phyloP scores from a whole-genome alignment of 805 yeast species.

The Suhomyces kilbournensis region DNA sequence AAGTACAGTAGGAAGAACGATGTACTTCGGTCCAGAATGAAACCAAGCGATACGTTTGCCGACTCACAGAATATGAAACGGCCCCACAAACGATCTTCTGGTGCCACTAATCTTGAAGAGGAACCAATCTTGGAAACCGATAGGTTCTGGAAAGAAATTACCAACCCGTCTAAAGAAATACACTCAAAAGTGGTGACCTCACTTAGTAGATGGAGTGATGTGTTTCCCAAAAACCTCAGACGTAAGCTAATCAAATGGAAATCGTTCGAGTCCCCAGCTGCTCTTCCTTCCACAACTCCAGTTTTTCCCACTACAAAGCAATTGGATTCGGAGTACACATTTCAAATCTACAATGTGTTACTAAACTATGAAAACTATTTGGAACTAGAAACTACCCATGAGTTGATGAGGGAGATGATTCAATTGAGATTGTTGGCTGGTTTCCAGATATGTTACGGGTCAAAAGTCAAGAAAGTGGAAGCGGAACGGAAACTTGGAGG shows the following conservation, averaged over 20 bases:
- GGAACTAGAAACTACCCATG: slow-evolving; percentile 49
- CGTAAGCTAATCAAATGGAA: slow-evolving; percentile 83
- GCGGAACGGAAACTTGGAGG: slow-evolving; percentile 52
- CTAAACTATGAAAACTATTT: slow-evolving; percentile 51
- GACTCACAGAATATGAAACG: not conserved
- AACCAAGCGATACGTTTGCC: not conserved
- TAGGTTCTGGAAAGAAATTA: slow-evolving; percentile 33
- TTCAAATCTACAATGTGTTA: slow-evolving; percentile 79
- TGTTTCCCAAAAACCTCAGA: slow-evolving; percentile 70
- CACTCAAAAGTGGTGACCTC: slow-evolving; percentile 53
- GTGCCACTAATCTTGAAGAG: not conserved
- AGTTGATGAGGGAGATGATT: slow-evolving; percentile 81
- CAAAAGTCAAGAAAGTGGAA: slow-evolving; percentile 64
- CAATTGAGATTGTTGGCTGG: slow-evolving; percentile 80
- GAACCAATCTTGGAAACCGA: not conserved
- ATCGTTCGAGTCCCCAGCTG: slow-evolving; percentile 89
- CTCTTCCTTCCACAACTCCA: slow-evolving; percentile 78
- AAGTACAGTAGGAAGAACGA: not conserved
- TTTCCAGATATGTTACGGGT: slow-evolving; percentile 84
- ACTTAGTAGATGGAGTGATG: slow-evolving; percentile 90
- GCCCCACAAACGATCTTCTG: slow-evolving; percentile 2
- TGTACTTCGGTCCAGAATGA: not conserved
- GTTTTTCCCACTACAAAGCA: slow-evolving; percentile 71
- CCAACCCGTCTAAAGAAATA: slow-evolving; percentile 73
- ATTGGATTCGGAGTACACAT: slow-evolving; percentile 68